Base-by-base conservation (phyloP, 192 early-diverging fungal genomes). In the Anaeromyces robustus region DNA sequence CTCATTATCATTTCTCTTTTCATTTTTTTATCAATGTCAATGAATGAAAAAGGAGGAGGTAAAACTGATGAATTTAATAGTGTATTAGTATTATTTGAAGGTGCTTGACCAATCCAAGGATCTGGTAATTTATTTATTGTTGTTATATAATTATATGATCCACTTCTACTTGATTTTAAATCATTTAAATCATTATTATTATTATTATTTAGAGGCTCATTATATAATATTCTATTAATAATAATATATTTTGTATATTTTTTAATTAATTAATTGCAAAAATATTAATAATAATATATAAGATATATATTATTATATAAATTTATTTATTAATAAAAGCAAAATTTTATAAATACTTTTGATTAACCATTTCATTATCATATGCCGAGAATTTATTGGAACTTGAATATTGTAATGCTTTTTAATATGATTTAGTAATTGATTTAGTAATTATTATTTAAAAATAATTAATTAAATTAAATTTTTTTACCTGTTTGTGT, bases 401-500 rank as follows among this genome's bases (percentile, higher is more conserved):
- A n/a, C n/a, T 68, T n/a, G 52, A 68, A n/a, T 28, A 68, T 68
- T 68, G 52, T 68, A 68, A 68, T 26, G 52, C 52, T 68, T 9
- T 68, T 22, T 22, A 52, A 52, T 39, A 39, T 39, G 16, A 14
- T 39, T 14, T 39, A 14, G 1, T 39, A 12, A 14, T 39, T 14
- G 37, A 34, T 34, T 13, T 12, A 39, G 13, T 12, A 12, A 14
- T 14, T 39, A 14, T 12, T 39, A 39, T 39, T 39, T 39, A 6
- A 13, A 14, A 39, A 39, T 39, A 13, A 39, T 14, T 14, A 14
- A 52, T 52, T 16, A 22, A 22, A 22, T 16, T 32, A 41, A 22
- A 22, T 29, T 14, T 11, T 30, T 79, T 30, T 84, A 84, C 82
- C 86, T 29, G 85, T 80, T 19, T 83, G 83, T 32, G 85, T 86